Base-by-base conservation (phyloP, 805 yeast genomes). In the Metschnikowia hibisci region DNA sequence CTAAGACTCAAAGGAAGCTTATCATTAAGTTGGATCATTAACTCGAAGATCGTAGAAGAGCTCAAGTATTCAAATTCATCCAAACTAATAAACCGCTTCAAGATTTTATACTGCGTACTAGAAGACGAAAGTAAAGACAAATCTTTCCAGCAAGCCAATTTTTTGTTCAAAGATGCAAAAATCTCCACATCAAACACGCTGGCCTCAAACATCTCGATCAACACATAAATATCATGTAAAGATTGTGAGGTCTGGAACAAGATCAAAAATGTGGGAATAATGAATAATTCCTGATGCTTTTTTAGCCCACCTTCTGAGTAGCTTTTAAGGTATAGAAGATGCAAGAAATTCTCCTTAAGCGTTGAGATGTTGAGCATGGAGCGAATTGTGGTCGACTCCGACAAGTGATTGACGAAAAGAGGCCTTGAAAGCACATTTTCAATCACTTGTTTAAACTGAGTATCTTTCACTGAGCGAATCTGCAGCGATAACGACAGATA, bases 1-100 rank as follows among this genome's bases (percentile, higher is more conserved):
- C 71, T 65, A 28, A 69, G 55, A 55, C 74, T 69, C 48, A 70
- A 60, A 0, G 76, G 74, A 32, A 68, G 55, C 38, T 61, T 60
- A 53, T 70, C 76, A 52, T 67, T 68, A n/a, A 69, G 50, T 44
- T 68, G 74, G 29, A 55, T 43, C 10, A 69, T 34, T 25, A 69
- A 53, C 42, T 67, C 70, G 43, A 67, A 67, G 12, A 70, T 53
- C 5, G 50, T 47, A 13, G 48, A 58, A 1, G 64, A 53, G 44
- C 55, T 62, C 37, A 70, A 55, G 34, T 56, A 50, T 20, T 61
- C 64, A 50, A 69, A 69, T 47, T 70, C 74, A 14, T 55, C 48
- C 34, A 58, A 45, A 33, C 53, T 49, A 13, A 48, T 46, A 31
- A 59, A 62, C 18, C 50, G 57, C 32, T 48, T 43, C 30, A 64